Evolutionary conservation across 2,329 filamentous ascomycete genomes (phyloP), one percentile per base, ranked within the genome.

Genomic region (Cladophialophora carrionii): DNA sequence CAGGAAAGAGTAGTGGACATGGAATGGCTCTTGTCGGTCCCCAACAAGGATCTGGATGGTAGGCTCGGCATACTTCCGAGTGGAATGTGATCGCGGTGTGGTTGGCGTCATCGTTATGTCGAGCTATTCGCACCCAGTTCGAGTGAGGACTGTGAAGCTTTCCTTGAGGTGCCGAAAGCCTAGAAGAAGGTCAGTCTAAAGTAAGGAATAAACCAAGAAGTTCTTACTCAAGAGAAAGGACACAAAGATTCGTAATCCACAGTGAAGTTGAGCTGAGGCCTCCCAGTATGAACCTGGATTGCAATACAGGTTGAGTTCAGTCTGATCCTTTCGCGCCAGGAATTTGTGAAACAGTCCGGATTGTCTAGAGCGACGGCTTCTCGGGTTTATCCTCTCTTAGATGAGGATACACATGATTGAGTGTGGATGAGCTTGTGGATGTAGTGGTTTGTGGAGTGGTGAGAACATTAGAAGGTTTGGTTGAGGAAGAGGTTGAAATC

Each of bases 361-460:
- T 43, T 17, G n/a, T 8, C 64, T 53, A 71, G 32, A 71, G 68
- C 22, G 68, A 71, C 29, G 70, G 63, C 49, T 71, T 71, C 10
- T 72, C 68, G 31, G 55, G 29, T 57, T 63, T 66, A 10, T 64
- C 63, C 62, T 51, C 51, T 29, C 61, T 68, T 46, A 72, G 55
- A 37, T 72, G 70, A 61, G 70, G 70, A 61, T 63, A 72, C n/a
- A 72, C 68, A 62, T 72, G 70, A 43, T 48, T 53, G 0, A 72
- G 63, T 3, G 34, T 31, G 20, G 29, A 59, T 58, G 51, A 54
- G 10, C 55, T 48, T 37, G 34, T 37, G 20, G 64, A 46, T 14
- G 62, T 59, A 4, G 59, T 65, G 29, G 29, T 62, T 52, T 54
- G 24, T 31, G 46, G 48, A 32, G 64, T 22, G 12, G 57, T 61